Evolutionary conservation across 306 rosid species (phyloP).

Genomic region (Lathyrus sativus): DNA sequence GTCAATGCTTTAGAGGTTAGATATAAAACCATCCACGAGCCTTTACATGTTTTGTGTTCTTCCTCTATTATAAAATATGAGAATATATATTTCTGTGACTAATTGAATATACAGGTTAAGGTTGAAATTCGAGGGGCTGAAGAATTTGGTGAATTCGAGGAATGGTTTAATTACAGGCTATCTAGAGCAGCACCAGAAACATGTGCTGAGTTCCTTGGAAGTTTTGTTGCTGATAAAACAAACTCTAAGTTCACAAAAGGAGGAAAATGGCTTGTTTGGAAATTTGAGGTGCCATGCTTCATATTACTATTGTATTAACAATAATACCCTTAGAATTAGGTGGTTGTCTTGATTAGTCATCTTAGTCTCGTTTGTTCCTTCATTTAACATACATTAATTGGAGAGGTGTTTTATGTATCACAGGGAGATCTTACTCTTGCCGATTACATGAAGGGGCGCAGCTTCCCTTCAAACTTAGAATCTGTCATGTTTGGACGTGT

Average conservation of each 20-base stretch:
- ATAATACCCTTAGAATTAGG: slow-evolving; percentile 16
- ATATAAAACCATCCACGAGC: background rate
- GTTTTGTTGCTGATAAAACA: slow-evolving; percentile 77
- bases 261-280: slow-evolving; percentile 99
- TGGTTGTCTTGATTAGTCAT: slow-evolving; percentile 31
- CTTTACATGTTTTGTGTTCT: background rate
- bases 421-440: slow-evolving; percentile 86
- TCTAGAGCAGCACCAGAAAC: slow-evolving; percentile 99
- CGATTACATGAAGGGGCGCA: slow-evolving; percentile 83
- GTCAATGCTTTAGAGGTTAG: too few species aligned
- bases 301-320: slow-evolving; percentile 21
- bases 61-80: too few species aligned
- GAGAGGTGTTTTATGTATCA: slow-evolving; percentile 30
- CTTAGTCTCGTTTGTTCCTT: slow-evolving; percentile 33
- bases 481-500: slow-evolving; percentile 88
- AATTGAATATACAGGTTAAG: slow-evolving; percentile 71
- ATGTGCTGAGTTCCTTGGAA: slow-evolving; percentile 91
- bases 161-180: slow-evolving; percentile 91
- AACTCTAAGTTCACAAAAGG: slow-evolving; percentile 69
- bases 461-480: slow-evolving; percentile 83
- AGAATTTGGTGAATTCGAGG: slow-evolving; percentile 82
- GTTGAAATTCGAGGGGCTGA: slow-evolving; percentile 75
- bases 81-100: too few species aligned
- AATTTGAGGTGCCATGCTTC: slow-evolving; percentile 74
- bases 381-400: slow-evolving; percentile 31